Evolutionary conservation across 2,329 filamentous ascomycete species (phyloP), one percentile per base, ranked within the genome.

Genomic region (Colletotrichum sp.): DNA sequence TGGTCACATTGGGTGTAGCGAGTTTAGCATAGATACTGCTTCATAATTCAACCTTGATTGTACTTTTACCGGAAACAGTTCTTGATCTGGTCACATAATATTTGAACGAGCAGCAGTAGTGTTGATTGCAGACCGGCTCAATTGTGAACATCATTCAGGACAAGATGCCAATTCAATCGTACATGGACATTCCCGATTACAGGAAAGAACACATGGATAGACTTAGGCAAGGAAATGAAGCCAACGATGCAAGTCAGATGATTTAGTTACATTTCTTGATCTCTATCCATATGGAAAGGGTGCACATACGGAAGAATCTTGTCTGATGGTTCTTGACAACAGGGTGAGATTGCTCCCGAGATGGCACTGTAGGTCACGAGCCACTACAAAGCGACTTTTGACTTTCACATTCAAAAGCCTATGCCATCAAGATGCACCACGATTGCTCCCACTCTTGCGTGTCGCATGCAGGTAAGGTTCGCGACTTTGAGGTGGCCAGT

Each of bases 361-460:
- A 52, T 52, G 44, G n/a, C 44, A 52, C 44, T 18, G 44, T 7
- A 52, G n/a, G n/a, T 22, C 44, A 52, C 44, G n/a, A 22, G 44
- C n/a, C 44, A 52, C 6, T 6, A 5, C n/a, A 52, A 52, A 22
- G 8, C 44, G 6, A 52, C n/a, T 22, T 52, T 22, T 22, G 44
- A 22, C 44, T 52, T 52, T 52, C n/a, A 52, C 10, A 52, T 13
- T 5, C n/a, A 22, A 12, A 48, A 13, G 2, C n/a, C 44, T 13
- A 0, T 22, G n/a, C 10, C 4, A 1, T 12, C n/a, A 52, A 22
- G 16, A 22, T 13, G 10, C n/a, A 9, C 3, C 1, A 52, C 4
- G n/a, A 22, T n/a, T n/a, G 10, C n/a, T 52, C 44, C 2, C 10
- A 52, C 44, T 52, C 9, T 13, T 48, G 1, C 10, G 44, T 13